phyloP scores from a whole-genome alignment of 75 land plant genomes.

The Ceratopteris richardii region DNA sequence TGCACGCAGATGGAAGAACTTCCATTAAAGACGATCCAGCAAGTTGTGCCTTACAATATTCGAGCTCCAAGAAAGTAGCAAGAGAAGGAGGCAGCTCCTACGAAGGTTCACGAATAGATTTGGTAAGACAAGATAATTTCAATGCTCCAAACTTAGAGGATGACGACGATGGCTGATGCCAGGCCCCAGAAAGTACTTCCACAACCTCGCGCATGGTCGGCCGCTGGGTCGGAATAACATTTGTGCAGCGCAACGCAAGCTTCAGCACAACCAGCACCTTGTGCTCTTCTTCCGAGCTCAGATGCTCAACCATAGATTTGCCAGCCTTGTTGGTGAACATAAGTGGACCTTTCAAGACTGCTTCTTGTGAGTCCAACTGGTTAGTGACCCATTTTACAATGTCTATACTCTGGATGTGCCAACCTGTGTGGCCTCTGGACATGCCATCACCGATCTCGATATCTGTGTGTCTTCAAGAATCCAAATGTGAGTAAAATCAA shows the following conservation, averaged over 20 bases:
- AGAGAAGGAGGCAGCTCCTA: neutral
- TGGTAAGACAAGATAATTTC: neutral
- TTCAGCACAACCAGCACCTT: conserved; percentile 21
- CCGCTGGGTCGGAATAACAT: conserved; percentile 7
- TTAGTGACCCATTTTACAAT: conserved; percentile 60
- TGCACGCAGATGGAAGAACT: too few relatives aligned
- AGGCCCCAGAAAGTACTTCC: neutral
- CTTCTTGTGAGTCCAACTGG: conserved; percentile 1
- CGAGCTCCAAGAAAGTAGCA: neutral
- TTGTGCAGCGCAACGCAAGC: too few relatives aligned
- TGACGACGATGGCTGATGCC: neutral
- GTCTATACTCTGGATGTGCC: conserved; percentile 41
- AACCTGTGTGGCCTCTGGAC: too few relatives aligned
- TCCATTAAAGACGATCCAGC: too few relatives aligned
- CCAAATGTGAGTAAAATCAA: too few relatives aligned
- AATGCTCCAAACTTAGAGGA: too few relatives aligned
- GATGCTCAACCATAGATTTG: too few relatives aligned
- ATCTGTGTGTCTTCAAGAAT: too few relatives aligned
- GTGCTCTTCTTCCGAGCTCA: neutral
- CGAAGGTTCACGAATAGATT: neutral
- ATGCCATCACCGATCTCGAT: too few relatives aligned
- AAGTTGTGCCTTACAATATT: neutral
- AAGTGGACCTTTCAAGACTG: neutral
- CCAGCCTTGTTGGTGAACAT: neutral
- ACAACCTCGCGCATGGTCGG: conserved; percentile 18